Evolutionary conservation across 768 basidiomycete species (phyloP).

Genomic region (Panaeolus papilionaceus): DNA sequence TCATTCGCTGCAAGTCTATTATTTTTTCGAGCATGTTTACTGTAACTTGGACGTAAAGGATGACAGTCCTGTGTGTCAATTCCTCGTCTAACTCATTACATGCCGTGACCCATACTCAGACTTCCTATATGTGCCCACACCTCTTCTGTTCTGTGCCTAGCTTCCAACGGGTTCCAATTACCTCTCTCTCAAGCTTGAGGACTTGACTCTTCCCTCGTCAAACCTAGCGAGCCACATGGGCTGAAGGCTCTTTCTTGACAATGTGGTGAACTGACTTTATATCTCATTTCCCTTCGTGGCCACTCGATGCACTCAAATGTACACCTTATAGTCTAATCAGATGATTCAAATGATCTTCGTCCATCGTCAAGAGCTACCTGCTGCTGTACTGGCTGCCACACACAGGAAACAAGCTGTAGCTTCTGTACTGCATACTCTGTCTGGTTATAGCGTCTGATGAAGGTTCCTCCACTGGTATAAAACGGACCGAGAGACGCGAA

Average conservation of each 20-base stretch:
- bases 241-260: neutral
- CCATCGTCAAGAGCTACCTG: neutral
- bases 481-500: neutral
- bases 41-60: constrained; percentile 1
- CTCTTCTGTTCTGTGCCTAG: neutral
- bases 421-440: neutral
- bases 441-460: neutral
- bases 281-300: neutral
- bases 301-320: neutral
- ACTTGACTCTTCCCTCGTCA: neutral
- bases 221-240: constrained; percentile 5
- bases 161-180: neutral
- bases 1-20: neutral
- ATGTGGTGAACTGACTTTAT: neutral
- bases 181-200: neutral
- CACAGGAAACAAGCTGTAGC: too few relatives aligned
- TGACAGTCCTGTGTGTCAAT: neutral
- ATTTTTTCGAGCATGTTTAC: neutral
- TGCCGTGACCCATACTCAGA: neutral
- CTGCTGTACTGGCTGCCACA: neutral
- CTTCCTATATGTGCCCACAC: neutral
- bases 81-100: neutral
- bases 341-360: neutral
- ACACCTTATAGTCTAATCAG: neutral
- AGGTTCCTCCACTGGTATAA: neutral